Conservation (phyloP, 2,329 filamentous ascomycete species). For the Ophiostoma sp. region DNA sequence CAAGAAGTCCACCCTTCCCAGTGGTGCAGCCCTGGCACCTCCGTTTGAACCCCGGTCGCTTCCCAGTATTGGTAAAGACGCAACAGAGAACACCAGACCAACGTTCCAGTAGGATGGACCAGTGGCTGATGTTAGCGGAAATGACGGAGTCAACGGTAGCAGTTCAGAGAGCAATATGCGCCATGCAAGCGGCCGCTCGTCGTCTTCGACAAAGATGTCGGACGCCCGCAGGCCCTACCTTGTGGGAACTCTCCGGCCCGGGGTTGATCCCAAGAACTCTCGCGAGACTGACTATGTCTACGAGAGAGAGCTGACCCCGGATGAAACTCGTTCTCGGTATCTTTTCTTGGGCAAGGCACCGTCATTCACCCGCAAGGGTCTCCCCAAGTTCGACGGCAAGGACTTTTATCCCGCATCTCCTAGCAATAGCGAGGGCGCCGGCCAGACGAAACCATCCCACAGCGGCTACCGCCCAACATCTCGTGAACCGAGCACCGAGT, state of each 20-base stretch:
- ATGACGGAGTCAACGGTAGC: background rate
- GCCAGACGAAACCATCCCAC: background rate
- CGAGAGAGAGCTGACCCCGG: slow-evolving; percentile 51
- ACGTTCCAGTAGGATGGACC: slow-evolving; percentile 21
- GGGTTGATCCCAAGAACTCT: slow-evolving; percentile 40
- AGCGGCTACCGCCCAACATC: background rate
- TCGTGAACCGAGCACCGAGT: background rate
- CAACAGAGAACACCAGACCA: background rate
- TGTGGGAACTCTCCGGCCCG: slow-evolving; percentile 47
- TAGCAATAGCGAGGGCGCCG: background rate
- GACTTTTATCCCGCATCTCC: slow-evolving; percentile 58
- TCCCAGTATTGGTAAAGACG: background rate
- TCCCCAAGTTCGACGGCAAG: slow-evolving; percentile 61
- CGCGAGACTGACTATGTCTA: slow-evolving; percentile 50
- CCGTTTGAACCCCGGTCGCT: slow-evolving; percentile 43
- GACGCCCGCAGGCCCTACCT: slow-evolving; percentile 46
- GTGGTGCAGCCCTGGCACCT: slow-evolving; percentile 45
- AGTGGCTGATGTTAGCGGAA: background rate
- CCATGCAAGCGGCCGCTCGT: slow-evolving; percentile 15
- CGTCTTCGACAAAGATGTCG: slow-evolving; percentile 21
- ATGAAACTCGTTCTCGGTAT: slow-evolving; percentile 54
- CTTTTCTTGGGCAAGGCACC: slow-evolving; percentile 58
- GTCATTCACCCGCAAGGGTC: slow-evolving; percentile 44
- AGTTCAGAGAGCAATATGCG: background rate
- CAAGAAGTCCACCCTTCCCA: slow-evolving; percentile 40